Evolutionary conservation across 495 filamentous ascomycete species (phyloP).

Genomic region (Penicillium dipodomyicola): DNA sequence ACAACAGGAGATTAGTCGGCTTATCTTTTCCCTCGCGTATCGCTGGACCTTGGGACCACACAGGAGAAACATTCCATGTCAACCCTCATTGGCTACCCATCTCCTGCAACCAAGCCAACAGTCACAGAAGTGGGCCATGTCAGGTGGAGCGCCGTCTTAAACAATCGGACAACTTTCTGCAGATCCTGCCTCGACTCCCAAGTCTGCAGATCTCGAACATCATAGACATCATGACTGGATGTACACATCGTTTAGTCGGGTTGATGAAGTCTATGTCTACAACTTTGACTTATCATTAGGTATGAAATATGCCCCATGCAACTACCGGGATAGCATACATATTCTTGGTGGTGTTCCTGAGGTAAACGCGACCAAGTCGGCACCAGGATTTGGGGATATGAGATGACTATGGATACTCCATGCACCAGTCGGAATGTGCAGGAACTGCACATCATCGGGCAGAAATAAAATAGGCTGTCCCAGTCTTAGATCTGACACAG

Average conservation of each 20-base stretch:
- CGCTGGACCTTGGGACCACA: constrained; percentile 14
- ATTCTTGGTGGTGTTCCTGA: constrained; percentile 64
- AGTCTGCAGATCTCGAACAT: constrained; percentile 73
- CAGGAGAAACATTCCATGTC: background rate
- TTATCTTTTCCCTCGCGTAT: constrained; percentile 15
- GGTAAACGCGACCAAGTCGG: constrained; percentile 37
- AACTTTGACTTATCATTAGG: constrained; percentile 61
- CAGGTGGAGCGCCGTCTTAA: constrained; percentile 57
- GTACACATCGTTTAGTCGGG: constrained; percentile 64
- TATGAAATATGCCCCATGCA: constrained; percentile 70
- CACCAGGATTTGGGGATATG: constrained; percentile 54
- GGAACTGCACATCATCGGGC: constrained; percentile 65
- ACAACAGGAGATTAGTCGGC: constrained; percentile 15
- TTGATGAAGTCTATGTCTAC: constrained; percentile 86
- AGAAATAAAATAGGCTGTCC: constrained; percentile 73
- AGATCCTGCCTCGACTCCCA: constrained; percentile 68
- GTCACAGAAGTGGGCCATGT: constrained; percentile 67
- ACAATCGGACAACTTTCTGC: constrained; percentile 62
- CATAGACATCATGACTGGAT: constrained; percentile 78
- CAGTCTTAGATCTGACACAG: constrained; percentile 74
- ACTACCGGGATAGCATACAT: constrained; percentile 81
- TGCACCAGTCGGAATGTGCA: constrained; percentile 72
- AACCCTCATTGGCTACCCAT: constrained; percentile 28
- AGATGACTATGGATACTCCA: constrained; percentile 58
- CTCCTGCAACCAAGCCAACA: constrained; percentile 61